phyloP scores from a whole-genome alignment of 768 basidiomycete species.

The Termitomyces heimii region DNA sequence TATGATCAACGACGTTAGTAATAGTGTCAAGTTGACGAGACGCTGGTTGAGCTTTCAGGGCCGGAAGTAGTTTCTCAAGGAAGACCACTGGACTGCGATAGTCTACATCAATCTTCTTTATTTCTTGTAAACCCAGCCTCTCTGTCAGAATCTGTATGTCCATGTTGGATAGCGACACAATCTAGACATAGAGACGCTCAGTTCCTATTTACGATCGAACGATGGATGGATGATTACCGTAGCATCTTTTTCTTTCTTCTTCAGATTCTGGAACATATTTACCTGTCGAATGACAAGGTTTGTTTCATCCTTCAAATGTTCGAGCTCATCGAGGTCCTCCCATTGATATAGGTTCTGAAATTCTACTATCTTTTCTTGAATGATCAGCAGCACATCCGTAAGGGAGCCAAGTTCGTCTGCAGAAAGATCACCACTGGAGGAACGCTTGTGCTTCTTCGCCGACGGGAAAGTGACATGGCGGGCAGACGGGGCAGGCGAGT shows the following conservation, averaged over 20 bases:
- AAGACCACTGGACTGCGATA: background rate
- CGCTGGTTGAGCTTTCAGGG: background rate
- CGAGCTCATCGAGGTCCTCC: background rate
- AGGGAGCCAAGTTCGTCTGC: background rate
- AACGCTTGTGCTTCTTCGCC: background rate
- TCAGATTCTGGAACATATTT: background rate
- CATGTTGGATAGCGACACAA: background rate
- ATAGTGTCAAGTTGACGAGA: background rate
- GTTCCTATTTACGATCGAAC: background rate
- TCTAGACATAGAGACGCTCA: background rate
- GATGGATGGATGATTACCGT: background rate
- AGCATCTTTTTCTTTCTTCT: background rate
- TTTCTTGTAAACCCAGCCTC: background rate
- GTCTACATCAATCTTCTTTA: background rate
- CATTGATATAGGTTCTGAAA: background rate
- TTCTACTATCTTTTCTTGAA: background rate
- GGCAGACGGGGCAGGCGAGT: no score
- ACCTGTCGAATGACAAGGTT: background rate
- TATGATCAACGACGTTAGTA: background rate
- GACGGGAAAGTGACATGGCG: no score
- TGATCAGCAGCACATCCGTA: background rate
- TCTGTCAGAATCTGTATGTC: background rate
- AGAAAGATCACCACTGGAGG: background rate
- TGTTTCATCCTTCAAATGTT: background rate
- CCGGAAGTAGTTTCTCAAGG: background rate